Conservation (phyloP, 352 stramenopile species). For the Pythium chondricola region DNA sequence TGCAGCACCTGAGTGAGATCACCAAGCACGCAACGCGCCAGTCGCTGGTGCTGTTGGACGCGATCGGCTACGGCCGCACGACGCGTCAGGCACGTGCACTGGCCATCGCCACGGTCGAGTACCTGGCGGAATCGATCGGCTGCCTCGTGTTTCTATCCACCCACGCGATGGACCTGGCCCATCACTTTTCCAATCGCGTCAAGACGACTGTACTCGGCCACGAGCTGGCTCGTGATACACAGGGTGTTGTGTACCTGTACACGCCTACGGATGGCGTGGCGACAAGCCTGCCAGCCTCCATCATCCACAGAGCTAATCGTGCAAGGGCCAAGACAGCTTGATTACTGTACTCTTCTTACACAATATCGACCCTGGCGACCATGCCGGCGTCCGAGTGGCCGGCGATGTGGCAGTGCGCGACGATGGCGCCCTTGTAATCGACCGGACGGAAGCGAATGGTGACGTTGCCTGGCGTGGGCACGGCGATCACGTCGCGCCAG, state of each 20-base stretch:
- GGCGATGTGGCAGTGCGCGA: slow-evolving; percentile 79
- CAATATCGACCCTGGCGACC: slow-evolving; percentile 51
- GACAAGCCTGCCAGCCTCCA: background rate
- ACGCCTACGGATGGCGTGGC: slow-evolving; percentile 1
- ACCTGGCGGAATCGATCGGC: slow-evolving; percentile 21
- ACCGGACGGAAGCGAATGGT: slow-evolving; percentile 73
- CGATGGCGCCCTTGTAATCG: slow-evolving; percentile 50
- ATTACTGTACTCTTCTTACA: background rate
- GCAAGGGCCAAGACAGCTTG: background rate
- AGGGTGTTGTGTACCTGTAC: slow-evolving; percentile 12
- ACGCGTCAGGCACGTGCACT: slow-evolving; percentile 21
- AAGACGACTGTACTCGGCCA: too few species aligned
- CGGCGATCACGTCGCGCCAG: slow-evolving; percentile 74
- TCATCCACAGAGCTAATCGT: background rate
- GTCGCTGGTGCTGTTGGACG: slow-evolving; percentile 40
- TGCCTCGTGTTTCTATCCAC: slow-evolving; percentile 34
- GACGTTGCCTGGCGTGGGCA: slow-evolving; percentile 71
- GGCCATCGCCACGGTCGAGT: slow-evolving; percentile 18
- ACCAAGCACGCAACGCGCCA: slow-evolving; percentile 18
- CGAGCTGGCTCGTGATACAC: slow-evolving; percentile 1
- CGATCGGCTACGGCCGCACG: slow-evolving; percentile 35
- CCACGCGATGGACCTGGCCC: slow-evolving; percentile 24
- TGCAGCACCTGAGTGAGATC: slow-evolving; percentile 21
- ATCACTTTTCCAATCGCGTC: background rate
- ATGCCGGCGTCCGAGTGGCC: slow-evolving; percentile 80